Base-by-base conservation (phyloP, 345 rosid species). In the Dipteronia sinensis region DNA sequence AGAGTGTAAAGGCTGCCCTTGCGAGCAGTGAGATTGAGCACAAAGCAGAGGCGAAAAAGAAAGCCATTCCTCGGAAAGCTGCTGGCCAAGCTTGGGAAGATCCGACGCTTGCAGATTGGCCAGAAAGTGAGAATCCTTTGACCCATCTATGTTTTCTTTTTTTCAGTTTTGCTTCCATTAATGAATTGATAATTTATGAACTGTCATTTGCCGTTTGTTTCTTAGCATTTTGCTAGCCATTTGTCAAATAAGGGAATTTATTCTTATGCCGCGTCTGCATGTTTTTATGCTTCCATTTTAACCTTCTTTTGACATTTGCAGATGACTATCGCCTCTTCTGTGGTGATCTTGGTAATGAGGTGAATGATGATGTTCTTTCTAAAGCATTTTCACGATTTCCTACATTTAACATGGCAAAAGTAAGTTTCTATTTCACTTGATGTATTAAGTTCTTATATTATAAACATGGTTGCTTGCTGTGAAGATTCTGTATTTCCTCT, bases 311-410 rank as follows among this genome's bases (percentile, higher is more conserved):
- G 19, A 9, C 77, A n/a, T 81, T 76, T 78, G 69, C 87, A 96
- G 99, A 96, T 87, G 99, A 96, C 81, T 92, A 83, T 84, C 95
- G 99, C 49, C 75, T 96, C 2, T 96, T 94, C 77, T 96, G 98
- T 73, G 99, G 99, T 79, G 99, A 96, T 87, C 98, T 96, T 82
- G 99, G 99, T 75, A 96, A 96, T 81, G 99, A 94, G 89, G 99
- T 96, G 89, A 96, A 96, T 85, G 99, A 96, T 85, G 99, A 96
- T 84, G 99, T 96, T 84, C 94, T 96, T 75, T 87, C 98, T 67
- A 94, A 96, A 86, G 99, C 98, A 64, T 96, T 96, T 88, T 71
- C 98, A 12, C 87, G 98, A 73, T 96, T 94, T 86, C 97, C 98
- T 78, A 89, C 99, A 72, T 96, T 94, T 86, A 96, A 94, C 83